A percentile compares a stretch with the other conserved stretches of the same genome.
These are phyloP conservation scores for Aspergillus eucalypticola DNA, from an alignment of 2,329 filamentous ascomycete genomes.

Conservation along the genomic window DNA sequence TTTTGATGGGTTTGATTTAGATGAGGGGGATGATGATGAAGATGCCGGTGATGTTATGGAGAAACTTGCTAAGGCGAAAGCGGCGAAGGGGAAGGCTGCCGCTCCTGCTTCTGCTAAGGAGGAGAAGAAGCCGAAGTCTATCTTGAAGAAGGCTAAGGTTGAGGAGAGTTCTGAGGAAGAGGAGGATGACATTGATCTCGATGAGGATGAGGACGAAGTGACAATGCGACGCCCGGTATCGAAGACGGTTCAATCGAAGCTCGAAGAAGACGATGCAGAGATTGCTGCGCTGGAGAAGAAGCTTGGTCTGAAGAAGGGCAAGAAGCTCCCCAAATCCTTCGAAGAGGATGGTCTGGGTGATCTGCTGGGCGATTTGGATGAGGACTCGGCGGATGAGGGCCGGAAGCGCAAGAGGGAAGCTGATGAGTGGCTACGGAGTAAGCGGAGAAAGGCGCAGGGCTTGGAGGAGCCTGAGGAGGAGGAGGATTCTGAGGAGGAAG, in stretches of 20 bases:
- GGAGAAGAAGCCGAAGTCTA: constrained; percentile 33
- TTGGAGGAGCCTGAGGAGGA: constrained; percentile 23
- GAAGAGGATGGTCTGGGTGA: constrained; percentile 81
- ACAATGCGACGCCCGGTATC: constrained; percentile 28
- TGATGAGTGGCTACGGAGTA: constrained; percentile 60
- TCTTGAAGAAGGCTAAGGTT: constrained; percentile 36
- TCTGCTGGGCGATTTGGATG: constrained; percentile 69
- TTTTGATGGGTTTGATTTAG: constrained; percentile 24
- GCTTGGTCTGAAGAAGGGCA: constrained; percentile 77
- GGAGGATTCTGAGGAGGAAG: constrained; percentile 17
- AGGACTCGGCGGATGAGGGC: constrained; percentile 52
- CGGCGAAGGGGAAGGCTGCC: constrained; percentile 16
- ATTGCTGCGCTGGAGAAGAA: constrained; percentile 86
- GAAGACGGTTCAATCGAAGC: constrained; percentile 57
- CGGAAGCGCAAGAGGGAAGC: constrained; percentile 64
- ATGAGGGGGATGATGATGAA: constrained; percentile 20
- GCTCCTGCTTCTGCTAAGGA: constrained; percentile 7
- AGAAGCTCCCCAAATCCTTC: constrained; percentile 70
- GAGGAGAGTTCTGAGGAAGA: constrained; percentile 31
- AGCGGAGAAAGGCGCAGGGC: constrained; percentile 55
- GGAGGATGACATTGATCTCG: constrained; percentile 28
- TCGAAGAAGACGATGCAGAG: constrained; percentile 82
- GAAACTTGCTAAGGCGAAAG: neutral
- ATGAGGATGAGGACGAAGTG: constrained; percentile 18
- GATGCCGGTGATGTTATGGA: too few species aligned